A percentile compares a stretch with the other conserved stretches of the same genome.
phyloP scores from a whole-genome alignment of 2,329 filamentous ascomycete genomes.

The Tolypocladium album region DNA sequence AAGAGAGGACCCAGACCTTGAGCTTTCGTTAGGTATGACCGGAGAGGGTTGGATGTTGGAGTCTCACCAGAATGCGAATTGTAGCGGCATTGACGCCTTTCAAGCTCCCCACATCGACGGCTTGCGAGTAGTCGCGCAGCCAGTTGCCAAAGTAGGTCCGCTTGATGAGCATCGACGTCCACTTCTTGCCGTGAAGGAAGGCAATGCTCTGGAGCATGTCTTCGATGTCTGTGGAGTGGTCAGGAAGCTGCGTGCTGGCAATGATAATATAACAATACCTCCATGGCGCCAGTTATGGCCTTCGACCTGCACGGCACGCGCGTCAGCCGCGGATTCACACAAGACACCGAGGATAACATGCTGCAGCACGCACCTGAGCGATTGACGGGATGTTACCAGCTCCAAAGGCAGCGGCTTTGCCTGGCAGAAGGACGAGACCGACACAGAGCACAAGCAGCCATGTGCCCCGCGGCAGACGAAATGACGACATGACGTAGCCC shows the following conservation, averaged over 20 bases:
- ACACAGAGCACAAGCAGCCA: conserved; percentile 42
- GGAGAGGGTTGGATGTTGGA: neutral
- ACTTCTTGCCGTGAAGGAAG: conserved; percentile 74
- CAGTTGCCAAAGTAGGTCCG: conserved; percentile 81
- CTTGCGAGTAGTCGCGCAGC: conserved; percentile 77
- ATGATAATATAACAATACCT: conserved; percentile 29
- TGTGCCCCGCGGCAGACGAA: conserved; percentile 33
- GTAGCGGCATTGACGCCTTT: conserved; percentile 71
- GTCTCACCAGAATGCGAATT: conserved; percentile 56
- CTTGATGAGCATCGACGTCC: conserved; percentile 69
- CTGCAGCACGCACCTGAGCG: conserved; percentile 24
- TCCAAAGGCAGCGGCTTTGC: conserved; percentile 50
- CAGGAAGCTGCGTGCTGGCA: neutral
- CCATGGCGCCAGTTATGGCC: conserved; percentile 62
- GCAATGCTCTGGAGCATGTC: conserved; percentile 70
- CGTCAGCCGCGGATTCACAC: neutral
- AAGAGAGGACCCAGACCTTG: conserved; percentile 67
- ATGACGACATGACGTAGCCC: conserved; percentile 34
- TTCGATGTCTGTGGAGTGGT: conserved; percentile 50
- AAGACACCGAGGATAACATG: neutral
- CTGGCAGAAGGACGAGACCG: conserved; percentile 45
- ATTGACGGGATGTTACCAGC: conserved; percentile 64
- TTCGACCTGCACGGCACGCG: conserved; percentile 39
- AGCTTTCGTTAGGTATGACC: neutral
- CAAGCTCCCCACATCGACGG: conserved; percentile 68